phyloP scores from a whole-genome alignment of 2,329 filamentous ascomycete species.

The Cercospora janseana region DNA sequence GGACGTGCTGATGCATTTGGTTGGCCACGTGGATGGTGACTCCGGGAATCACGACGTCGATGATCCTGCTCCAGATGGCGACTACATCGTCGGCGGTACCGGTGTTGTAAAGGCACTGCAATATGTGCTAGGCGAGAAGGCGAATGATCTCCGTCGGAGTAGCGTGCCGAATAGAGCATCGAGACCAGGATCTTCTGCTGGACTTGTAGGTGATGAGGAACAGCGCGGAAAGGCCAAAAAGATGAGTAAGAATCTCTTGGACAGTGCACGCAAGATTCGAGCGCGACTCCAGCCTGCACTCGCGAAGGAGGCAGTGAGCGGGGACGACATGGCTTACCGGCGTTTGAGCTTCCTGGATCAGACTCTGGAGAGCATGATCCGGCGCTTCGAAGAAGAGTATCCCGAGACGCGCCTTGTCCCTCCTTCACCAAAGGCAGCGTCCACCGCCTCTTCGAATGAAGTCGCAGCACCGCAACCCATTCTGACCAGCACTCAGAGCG shows the following conservation, averaged over 20 bases:
- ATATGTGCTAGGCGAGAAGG: constrained; percentile 82
- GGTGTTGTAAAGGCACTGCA: constrained; percentile 92
- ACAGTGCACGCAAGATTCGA: constrained; percentile 85
- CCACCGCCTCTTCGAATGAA: constrained; percentile 23
- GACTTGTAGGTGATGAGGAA: constrained; percentile 31
- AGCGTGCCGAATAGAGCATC: constrained; percentile 48
- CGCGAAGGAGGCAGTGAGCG: constrained; percentile 66
- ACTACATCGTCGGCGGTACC: constrained; percentile 94
- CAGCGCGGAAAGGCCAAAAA: constrained; percentile 70
- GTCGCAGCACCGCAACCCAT: constrained; percentile 18
- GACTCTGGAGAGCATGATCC: constrained; percentile 86
- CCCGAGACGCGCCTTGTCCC: constrained; percentile 70
- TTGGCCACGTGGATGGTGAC: constrained; percentile 64
- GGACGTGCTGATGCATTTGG: constrained; percentile 81
- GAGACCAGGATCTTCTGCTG: constrained; percentile 31
- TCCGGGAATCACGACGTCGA: constrained; percentile 57
- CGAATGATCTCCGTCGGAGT: constrained; percentile 43
- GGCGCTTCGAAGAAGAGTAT: constrained; percentile 93
- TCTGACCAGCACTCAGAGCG: constrained; percentile 26
- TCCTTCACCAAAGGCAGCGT: constrained; percentile 17
- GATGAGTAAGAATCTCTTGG: constrained; percentile 86
- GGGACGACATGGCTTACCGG: constrained; percentile 73
- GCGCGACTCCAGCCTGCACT: constrained; percentile 79
- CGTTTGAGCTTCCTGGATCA: constrained; percentile 82
- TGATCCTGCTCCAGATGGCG: constrained; percentile 75